These are phyloP conservation scores for Pelargonium nanum DNA, from an alignment of 345 rosid species.

Conservation along the genomic window DNA sequence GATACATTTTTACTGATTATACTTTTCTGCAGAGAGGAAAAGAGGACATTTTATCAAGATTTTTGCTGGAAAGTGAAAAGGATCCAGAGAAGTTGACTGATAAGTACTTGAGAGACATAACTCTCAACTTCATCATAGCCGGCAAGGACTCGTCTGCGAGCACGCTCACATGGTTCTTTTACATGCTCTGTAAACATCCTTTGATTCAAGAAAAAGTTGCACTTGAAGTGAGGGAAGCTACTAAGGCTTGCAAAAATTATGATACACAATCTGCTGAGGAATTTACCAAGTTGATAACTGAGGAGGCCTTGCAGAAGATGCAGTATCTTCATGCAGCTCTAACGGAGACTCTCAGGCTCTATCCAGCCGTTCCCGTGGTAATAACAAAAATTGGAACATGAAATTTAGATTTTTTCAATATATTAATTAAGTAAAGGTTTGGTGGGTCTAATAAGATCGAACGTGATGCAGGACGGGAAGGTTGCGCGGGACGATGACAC, in stretches of 20 bases:
- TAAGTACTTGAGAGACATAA: constrained; percentile 52
- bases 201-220: constrained; percentile 41
- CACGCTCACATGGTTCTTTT: constrained; percentile 64
- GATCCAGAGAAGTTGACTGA: constrained; percentile 53
- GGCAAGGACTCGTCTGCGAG: constrained; percentile 61
- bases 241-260: constrained; percentile 6
- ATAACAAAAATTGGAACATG: not conserved
- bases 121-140: constrained; percentile 56
- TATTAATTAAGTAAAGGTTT: not conserved
- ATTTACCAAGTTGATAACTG: constrained; percentile 25
- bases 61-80: constrained; percentile 46
- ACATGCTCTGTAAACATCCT: constrained; percentile 66
- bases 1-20: too few relatives aligned
- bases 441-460: too few relatives aligned
- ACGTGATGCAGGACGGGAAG: constrained; percentile 52
- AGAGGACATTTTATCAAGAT: constrained; percentile 60
- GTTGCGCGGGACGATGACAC: constrained; percentile 45
- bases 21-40: too few relatives aligned
- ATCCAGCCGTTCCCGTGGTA: constrained; percentile 56
- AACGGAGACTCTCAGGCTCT: constrained; percentile 48
- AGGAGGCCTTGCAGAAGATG: constrained; percentile 40
- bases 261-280: constrained; percentile 10
- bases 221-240: constrained; percentile 26
- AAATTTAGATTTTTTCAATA: not conserved
- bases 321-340: constrained; percentile 49